These are phyloP conservation scores for Didymella glomerata DNA, from an alignment of 2,329 filamentous ascomycete species.

Conservation along the genomic window DNA sequence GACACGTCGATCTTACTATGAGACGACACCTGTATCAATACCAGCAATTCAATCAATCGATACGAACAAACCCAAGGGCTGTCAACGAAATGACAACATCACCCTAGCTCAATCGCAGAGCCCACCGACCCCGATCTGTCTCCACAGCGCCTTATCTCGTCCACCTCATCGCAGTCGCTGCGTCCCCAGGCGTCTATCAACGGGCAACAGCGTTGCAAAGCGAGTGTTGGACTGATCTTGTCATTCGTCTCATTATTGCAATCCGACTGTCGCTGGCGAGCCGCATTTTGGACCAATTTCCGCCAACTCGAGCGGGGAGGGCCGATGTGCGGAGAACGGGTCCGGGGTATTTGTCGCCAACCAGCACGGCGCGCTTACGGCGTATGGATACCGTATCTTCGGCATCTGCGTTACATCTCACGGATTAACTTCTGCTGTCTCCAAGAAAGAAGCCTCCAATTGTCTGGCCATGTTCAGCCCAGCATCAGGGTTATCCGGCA, in stretches of 20 bases:
- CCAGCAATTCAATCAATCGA: not conserved
- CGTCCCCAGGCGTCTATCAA: not conserved
- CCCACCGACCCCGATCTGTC: not conserved
- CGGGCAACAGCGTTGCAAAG: not conserved
- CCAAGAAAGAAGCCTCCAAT: not conserved
- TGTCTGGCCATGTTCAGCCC: not conserved
- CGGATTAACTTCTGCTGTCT: not conserved
- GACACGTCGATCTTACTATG: not conserved
- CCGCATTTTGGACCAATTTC: not conserved
- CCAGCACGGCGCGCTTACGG: slow-evolving; percentile 16
- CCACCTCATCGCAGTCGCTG: not conserved
- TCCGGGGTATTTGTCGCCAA: slow-evolving; percentile 12
- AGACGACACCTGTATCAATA: too few relatives aligned
- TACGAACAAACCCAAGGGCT: not conserved
- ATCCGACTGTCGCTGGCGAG: not conserved
- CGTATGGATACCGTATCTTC: slow-evolving; percentile 12
- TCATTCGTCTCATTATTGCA: not conserved
- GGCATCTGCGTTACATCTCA: not conserved
- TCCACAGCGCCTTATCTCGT: slow-evolving; percentile 15
- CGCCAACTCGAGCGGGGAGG: slow-evolving; percentile 12
- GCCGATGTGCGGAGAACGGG: slow-evolving; percentile 15
- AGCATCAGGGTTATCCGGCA: not conserved
- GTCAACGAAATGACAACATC: slow-evolving; percentile 5
- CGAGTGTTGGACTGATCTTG: not conserved
- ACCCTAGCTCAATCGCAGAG: slow-evolving; percentile 1